Conservation (phyloP, 2,329 filamentous ascomycete species). For the Ophiostoma piceae region DNA sequence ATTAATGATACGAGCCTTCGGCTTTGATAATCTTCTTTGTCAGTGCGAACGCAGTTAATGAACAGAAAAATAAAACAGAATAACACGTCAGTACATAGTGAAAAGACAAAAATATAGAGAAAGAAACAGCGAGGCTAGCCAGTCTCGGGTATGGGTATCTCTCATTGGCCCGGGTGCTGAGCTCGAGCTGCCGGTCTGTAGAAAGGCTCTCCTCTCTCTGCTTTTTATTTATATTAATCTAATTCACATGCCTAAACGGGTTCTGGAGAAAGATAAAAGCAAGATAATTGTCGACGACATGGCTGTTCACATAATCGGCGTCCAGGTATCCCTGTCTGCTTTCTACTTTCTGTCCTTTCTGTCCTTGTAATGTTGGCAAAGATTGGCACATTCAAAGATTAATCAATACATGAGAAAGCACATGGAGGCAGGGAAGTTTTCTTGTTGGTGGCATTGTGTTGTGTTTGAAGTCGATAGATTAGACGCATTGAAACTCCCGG, state of each 20-base stretch:
- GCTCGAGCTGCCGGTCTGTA: neutral
- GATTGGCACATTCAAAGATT: neutral
- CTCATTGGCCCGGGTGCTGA: constrained; percentile 10
- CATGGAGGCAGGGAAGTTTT: neutral
- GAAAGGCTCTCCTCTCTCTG: neutral
- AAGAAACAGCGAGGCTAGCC: constrained; percentile 9
- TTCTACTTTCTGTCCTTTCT: neutral
- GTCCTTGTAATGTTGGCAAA: neutral
- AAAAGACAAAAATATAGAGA: neutral
- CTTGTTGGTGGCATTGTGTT: neutral
- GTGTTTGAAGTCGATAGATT: neutral
- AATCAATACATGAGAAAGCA: neutral
- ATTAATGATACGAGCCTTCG: neutral
- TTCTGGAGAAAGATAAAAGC: neutral
- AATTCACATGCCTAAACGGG: neutral
- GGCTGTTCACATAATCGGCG: neutral
- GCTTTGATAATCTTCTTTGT: neutral
- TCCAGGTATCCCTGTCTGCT: neutral
- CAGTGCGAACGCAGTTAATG: too few species aligned
- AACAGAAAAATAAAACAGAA: too few species aligned
- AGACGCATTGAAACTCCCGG: neutral
- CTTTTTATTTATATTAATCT: neutral
- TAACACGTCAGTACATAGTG: neutral
- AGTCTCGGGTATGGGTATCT: constrained; percentile 15
- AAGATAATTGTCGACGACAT: neutral